phyloP scores from a whole-genome alignment of 768 basidiomycete species.

The Strobilomyces echinocephalus region DNA sequence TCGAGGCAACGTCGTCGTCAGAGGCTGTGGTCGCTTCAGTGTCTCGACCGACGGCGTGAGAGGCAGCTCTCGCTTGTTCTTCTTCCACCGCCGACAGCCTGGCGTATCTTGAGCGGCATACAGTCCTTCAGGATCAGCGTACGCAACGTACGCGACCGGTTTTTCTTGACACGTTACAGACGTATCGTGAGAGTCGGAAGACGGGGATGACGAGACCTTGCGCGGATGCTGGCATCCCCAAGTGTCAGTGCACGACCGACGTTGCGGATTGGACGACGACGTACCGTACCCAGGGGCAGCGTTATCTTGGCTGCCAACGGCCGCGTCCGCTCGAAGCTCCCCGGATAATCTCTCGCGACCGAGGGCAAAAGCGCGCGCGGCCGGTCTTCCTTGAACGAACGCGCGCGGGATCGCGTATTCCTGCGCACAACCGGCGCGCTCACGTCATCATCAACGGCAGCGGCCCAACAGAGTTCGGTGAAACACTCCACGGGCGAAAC shows the following conservation, averaged over 20 bases:
- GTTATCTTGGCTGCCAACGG: constrained; percentile 17
- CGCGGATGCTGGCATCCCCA: constrained; percentile 5
- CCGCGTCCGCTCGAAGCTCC: constrained; percentile 9
- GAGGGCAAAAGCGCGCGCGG: neutral
- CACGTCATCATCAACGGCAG: constrained; percentile 30
- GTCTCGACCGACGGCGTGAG: constrained; percentile 6
- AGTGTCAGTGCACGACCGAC: too few relatives aligned
- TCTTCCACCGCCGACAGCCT: constrained; percentile 6
- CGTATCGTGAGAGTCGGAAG: constrained; percentile 9
- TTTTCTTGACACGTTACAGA: constrained; percentile 8
- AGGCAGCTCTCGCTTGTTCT: constrained; percentile 9
- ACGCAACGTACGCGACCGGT: constrained; percentile 9
- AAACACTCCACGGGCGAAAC: constrained; percentile 36
- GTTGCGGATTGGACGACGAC: neutral
- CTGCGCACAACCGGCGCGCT: neutral
- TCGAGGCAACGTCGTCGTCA: neutral
- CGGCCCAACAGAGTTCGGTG: constrained; percentile 38
- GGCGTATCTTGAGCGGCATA: constrained; percentile 11
- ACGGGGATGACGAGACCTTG: neutral
- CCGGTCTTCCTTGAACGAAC: constrained; percentile 14
- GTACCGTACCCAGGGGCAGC: constrained; percentile 15
- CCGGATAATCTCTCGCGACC: constrained; percentile 1
- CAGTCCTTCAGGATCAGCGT: constrained; percentile 17
- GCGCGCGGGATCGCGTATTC: constrained; percentile 5
- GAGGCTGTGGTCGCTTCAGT: neutral